Base-by-base conservation (phyloP, 768 basidiomycete genomes). In the Xanthoconium stramineum region DNA sequence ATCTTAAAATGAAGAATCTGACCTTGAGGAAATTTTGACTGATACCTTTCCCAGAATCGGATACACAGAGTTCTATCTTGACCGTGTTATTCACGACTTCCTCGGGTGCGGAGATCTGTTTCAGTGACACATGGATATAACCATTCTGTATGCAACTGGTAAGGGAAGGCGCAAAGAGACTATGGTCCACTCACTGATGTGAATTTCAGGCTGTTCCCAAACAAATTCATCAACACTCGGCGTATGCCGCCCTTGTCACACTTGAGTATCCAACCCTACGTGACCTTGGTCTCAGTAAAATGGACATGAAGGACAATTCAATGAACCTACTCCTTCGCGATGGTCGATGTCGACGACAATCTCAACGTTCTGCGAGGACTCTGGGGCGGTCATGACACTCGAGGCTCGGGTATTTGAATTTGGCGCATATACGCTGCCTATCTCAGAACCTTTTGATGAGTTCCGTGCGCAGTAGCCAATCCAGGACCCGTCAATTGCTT, bases 41-140 rank as follows among this genome's bases (percentile, higher is more conserved):
- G 59, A 98, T 98, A 24, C 94, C 94, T 83, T 95, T 98, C 47
- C 94, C 94, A 5, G 92, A 92, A 69, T 98, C 94, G 50, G 83
- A 78, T 8, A 98, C 93, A 28, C 84, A 80, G 50, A 98, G 76
- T 67, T 97, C 94, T 46, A 96, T 77, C 65, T 82, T 91, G 50
- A 89, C 80, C 56, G 79, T 84, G 50, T 82, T 76, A 1, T 80
- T 78, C 36, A 80, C 76, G 47, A 80, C 78, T 44, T 80, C 80
- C 12, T 80, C 77, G 5, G 72, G 69, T n/a, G 74, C 73, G 8
- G 88, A 83, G 28, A 93, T 65, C 65, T 94, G 84, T 8, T 89
- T 86, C 38, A 97, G 75, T 8, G 85, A 79, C 52, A 97, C 86
- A 65, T 94, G 94, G 33, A 98, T 84, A 69, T 83, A 95, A 28